Evolutionary conservation across 148 eudicot genomes (phyloP).

Genomic region (Drosera capensis): DNA sequence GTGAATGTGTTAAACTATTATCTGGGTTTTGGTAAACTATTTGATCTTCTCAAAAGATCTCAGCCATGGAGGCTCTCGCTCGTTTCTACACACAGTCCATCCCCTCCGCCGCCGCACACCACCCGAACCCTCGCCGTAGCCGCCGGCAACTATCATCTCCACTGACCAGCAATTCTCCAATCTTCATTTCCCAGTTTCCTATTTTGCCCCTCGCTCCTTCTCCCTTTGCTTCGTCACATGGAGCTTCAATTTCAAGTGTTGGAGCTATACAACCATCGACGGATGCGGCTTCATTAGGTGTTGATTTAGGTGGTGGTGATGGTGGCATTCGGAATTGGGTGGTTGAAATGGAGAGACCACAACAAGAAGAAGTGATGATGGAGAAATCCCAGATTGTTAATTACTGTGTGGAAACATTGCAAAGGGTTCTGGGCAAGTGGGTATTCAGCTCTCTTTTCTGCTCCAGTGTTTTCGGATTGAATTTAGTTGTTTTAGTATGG

Average conservation of each 20-base stretch:
- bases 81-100: too few species aligned
- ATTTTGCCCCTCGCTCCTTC: not conserved
- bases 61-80: too few species aligned
- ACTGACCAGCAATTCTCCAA: too few species aligned
- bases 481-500: not conserved
- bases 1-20: too few species aligned
- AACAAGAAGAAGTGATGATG: constrained; percentile 11
- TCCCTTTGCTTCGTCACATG: not conserved
- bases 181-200: not conserved
- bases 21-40: too few species aligned
- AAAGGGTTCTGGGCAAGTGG: constrained; percentile 42
- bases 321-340: constrained; percentile 26
- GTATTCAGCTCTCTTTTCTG: constrained; percentile 1
- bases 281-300: not conserved
- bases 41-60: too few species aligned
- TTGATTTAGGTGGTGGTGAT: too few species aligned
- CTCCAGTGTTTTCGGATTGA: not conserved
- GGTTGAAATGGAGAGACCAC: constrained; percentile 42
- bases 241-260: too few species aligned
- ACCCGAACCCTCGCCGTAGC: too few species aligned
- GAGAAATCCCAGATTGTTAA: constrained; percentile 31
- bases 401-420: constrained; percentile 47
- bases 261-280: too few species aligned
- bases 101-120: too few species aligned
- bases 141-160: not conserved